Conservation (phyloP, 495 filamentous ascomycete genomes). For the Penicillium subrubescens region DNA sequence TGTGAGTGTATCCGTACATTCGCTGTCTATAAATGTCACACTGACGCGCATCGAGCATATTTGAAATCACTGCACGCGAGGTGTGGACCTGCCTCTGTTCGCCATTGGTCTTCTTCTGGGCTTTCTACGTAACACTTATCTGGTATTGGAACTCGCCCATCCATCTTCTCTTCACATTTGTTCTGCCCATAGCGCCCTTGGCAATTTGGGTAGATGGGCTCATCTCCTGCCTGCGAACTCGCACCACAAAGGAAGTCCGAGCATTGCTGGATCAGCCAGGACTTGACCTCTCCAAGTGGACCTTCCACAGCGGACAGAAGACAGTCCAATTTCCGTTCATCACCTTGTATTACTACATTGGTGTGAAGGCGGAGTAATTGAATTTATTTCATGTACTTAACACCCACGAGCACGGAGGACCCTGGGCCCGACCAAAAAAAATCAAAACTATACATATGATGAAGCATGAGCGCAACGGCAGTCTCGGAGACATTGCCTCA, state of each 20-base stretch:
- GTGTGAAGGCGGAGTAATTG: not conserved
- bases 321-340: not conserved
- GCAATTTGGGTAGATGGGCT: not conserved
- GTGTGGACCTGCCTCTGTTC: not conserved
- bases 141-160: not conserved
- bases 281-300: not conserved
- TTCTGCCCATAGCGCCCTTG: not conserved
- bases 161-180: not conserved
- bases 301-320: not conserved
- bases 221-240: not conserved
- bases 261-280: not conserved
- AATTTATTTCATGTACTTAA: no score
- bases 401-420: no score
- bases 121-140: not conserved
- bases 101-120: not conserved
- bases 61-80: not conserved
- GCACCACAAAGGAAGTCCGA: not conserved
- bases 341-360: slow-evolving; percentile 1
- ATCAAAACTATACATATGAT: no score
- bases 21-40: not conserved
- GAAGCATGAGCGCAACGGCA: no score
- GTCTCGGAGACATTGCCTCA: no score
- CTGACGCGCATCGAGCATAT: not conserved
- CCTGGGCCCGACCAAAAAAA: no score
- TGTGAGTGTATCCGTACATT: not conserved